A percentile compares a stretch with the other conserved stretches of the same genome.
These are phyloP conservation scores for Botrytis elliptica DNA, from an alignment of 2,329 filamentous ascomycete genomes.

Conservation along the genomic window DNA sequence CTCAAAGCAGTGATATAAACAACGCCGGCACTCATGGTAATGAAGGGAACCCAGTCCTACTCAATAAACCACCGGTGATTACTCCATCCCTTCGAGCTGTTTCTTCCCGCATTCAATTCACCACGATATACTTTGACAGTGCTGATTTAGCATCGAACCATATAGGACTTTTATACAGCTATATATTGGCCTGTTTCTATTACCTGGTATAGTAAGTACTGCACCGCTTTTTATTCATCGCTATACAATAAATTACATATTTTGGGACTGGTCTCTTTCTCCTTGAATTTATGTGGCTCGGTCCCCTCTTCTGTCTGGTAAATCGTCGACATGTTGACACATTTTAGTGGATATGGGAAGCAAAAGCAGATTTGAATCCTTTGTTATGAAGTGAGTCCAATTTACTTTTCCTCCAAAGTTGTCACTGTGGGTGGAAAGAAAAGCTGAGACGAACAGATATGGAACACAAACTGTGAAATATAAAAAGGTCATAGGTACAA, in stretches of 20 bases:
- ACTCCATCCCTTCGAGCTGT: background rate
- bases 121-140: background rate
- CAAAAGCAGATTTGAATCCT: background rate
- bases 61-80: background rate
- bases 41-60: background rate
- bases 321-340: background rate
- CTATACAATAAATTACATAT: background rate
- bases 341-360: constrained; percentile 4
- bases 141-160: background rate
- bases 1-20: background rate
- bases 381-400: constrained; percentile 5
- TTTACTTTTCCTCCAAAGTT: background rate
- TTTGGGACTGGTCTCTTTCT: background rate
- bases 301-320: background rate
- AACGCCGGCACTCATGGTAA: background rate
- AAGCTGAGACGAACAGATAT: background rate
- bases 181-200: constrained; percentile 1
- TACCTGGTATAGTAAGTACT: background rate
- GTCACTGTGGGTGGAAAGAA: background rate
- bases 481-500: background rate
- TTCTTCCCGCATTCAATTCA: background rate
- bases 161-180: background rate
- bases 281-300: background rate
- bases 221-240: background rate
- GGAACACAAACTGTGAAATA: background rate